A percentile compares a stretch with the other conserved stretches of the same genome.
These are phyloP conservation scores for Melanopsichium pennsylvanicum DNA, from an alignment of 1,284 basidiomycete species.

Conservation along the genomic window DNA sequence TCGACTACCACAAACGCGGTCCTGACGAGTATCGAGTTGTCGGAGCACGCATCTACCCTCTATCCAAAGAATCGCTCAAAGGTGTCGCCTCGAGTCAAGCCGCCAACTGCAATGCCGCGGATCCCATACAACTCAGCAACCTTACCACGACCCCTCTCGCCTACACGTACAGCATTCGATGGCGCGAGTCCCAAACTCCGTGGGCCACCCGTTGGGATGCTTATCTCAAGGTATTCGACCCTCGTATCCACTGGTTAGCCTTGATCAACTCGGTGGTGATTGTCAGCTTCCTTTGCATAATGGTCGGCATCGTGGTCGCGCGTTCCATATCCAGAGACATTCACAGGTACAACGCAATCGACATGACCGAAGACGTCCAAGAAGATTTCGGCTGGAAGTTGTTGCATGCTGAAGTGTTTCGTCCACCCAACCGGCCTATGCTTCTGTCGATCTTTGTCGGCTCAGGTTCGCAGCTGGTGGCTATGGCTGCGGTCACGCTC, in stretches of 20 bases:
- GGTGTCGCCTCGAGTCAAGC: constrained; percentile 13
- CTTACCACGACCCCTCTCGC: constrained; percentile 74
- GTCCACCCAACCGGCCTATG: constrained; percentile 78
- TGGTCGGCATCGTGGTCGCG: constrained; percentile 90
- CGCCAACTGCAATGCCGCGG: constrained; percentile 46
- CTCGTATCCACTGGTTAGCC: constrained; percentile 77
- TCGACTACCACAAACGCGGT: constrained; percentile 61
- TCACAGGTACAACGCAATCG: constrained; percentile 92
- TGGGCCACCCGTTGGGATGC: constrained; percentile 95
- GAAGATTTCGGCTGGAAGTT: constrained; percentile 99
- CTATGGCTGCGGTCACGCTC: constrained; percentile 91
- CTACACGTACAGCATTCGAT: constrained; percentile 88
- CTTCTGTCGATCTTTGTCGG: constrained; percentile 84
- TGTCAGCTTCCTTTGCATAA: constrained; percentile 78
- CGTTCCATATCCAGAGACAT: constrained; percentile 91
- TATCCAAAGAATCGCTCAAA: constrained; percentile 48
- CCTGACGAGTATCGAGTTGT: constrained; percentile 62
- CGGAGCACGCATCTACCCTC: constrained; percentile 60
- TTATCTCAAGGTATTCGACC: constrained; percentile 70
- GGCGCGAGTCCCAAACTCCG: constrained; percentile 79
- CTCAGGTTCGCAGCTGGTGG: constrained; percentile 86
- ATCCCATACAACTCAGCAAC: constrained; percentile 68
- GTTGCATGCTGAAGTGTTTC: constrained; percentile 94
- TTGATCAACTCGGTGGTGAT: constrained; percentile 84
- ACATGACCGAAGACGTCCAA: constrained; percentile 92